A percentile compares a stretch with the other conserved stretches of the same genome.
These are phyloP conservation scores for Echium plantagineum DNA, from an alignment of 257 asterid species.

Conservation along the genomic window DNA sequence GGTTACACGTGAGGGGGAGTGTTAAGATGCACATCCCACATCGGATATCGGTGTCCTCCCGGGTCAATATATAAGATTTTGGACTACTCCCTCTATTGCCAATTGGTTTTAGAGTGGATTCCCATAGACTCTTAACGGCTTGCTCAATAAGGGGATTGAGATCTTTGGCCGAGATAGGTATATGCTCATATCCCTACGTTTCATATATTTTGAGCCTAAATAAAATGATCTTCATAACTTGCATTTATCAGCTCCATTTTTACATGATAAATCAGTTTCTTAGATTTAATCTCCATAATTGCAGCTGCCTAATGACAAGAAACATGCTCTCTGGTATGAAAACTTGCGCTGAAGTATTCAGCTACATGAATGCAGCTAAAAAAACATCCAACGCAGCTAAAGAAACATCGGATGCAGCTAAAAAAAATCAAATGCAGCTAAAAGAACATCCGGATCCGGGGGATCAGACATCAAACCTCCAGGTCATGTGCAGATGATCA, in stretches of 20 bases:
- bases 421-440: conserved; percentile 29
- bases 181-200: too few relatives aligned
- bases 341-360: conserved; percentile 76
- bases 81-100: too few relatives aligned
- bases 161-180: conserved; percentile 94
- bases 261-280: neutral
- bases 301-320: conserved; percentile 86
- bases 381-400: conserved; percentile 24
- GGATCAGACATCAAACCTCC: conserved; percentile 32
- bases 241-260: too few relatives aligned
- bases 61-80: too few relatives aligned
- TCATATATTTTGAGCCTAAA: too few relatives aligned
- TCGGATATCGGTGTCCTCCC: too few relatives aligned
- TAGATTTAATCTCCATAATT: conserved; percentile 6
- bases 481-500: conserved; percentile 31
- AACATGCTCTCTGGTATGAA: conserved; percentile 80
- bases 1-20: too few relatives aligned
- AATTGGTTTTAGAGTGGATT: too few relatives aligned
- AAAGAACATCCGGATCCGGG: conserved; percentile 19
- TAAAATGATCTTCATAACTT: too few relatives aligned
- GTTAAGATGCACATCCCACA: too few relatives aligned
- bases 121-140: too few relatives aligned
- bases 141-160: conserved; percentile 74
- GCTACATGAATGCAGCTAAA: conserved; percentile 46
- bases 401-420: conserved; percentile 34